A percentile compares a stretch with the other conserved stretches of the same genome.
phyloP scores from a whole-genome alignment of 768 basidiomycete genomes.

The Hypholoma sublateritium region DNA sequence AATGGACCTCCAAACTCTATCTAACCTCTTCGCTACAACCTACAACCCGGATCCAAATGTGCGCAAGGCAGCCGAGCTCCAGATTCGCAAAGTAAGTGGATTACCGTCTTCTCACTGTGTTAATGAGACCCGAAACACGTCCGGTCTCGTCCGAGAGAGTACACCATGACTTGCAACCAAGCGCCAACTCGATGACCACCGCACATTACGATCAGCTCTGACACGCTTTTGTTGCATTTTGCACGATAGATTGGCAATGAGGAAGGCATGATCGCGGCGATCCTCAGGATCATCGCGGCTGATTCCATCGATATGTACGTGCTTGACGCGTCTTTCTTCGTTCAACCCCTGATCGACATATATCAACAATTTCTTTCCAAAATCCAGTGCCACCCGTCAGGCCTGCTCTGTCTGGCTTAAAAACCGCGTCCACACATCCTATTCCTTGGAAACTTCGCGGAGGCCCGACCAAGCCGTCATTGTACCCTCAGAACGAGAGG shows the following conservation, averaged over 20 bases:
- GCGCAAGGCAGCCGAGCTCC: conserved; percentile 81
- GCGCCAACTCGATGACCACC: neutral
- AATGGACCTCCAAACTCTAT: conserved; percentile 78
- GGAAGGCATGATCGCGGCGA: conserved; percentile 81
- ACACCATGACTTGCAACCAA: neutral
- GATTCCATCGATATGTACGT: conserved; percentile 78
- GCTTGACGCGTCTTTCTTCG: conserved; percentile 31
- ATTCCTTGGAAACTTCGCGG: conserved; percentile 47
- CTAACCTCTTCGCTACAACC: conserved; percentile 77
- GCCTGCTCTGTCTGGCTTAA: conserved; percentile 88
- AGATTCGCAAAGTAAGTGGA: conserved; percentile 74
- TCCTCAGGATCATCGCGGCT: conserved; percentile 82
- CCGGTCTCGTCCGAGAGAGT: neutral
- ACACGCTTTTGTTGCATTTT: conserved; percentile 10
- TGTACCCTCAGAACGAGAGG: conserved; percentile 64
- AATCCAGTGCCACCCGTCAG: conserved; percentile 71
- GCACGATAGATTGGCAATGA: conserved; percentile 65
- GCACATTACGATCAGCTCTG: neutral
- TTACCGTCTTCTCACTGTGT: neutral
- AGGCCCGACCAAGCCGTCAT: conserved; percentile 67
- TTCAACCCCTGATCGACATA: neutral
- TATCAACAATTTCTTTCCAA: conserved; percentile 3
- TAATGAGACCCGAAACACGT: neutral
- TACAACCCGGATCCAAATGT: conserved; percentile 85
- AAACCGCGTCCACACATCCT: conserved; percentile 77